Base-by-base conservation (phyloP, 2,329 filamentous ascomycete species). In the Conoideocrella luteorostrata region DNA sequence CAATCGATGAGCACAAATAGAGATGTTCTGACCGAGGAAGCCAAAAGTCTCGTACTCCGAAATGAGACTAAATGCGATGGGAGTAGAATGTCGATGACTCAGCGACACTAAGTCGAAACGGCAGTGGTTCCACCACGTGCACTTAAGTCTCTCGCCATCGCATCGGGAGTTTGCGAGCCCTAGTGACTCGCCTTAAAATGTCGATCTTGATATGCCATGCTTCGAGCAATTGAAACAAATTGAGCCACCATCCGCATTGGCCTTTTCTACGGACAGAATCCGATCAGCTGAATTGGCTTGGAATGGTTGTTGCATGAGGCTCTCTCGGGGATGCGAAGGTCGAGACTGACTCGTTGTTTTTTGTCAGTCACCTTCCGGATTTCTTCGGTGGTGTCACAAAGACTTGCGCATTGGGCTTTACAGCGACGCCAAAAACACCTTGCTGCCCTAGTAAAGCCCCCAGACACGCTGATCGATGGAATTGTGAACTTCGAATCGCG, bases 51-150 rank as follows among this genome's bases (percentile, higher is more conserved):
- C 44, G 51, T 55, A 50, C 52, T 58, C 53, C 60, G 57, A 61
- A 60, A 60, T 65, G 64, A 66, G 62, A 61, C 64, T 59, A 21
- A 65, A 64, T 55, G 51, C 58, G 55, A 58, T 57, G 58, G 56
- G 56, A 52, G 53, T 50, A 49, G 56, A 48, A 42, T 35, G 36
- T 37, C 32, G 49, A 61, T 66, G 62, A 66, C 58, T 66, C 61
- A 66, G 61, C 63, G 53, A 26, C 21, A 11, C 39, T 33, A 34
- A 13, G 11, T 22, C 20, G 13, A 23, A 17, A 20, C 10, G 11
- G 12, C 11, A 2, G 11, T 21, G 21, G 39, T 3, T 40, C 40
- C 30, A 43, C 35, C 35, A 37, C 23, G 23, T 37, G 22, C 30
- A 26, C n/a, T n/a, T n/a, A n/a, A n/a, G n/a, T n/a, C n/a, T n/a